A percentile compares a stretch with the other conserved stretches of the same genome.
Conservation (phyloP, 306 rosid genomes). For the Myrica gale region DNA sequence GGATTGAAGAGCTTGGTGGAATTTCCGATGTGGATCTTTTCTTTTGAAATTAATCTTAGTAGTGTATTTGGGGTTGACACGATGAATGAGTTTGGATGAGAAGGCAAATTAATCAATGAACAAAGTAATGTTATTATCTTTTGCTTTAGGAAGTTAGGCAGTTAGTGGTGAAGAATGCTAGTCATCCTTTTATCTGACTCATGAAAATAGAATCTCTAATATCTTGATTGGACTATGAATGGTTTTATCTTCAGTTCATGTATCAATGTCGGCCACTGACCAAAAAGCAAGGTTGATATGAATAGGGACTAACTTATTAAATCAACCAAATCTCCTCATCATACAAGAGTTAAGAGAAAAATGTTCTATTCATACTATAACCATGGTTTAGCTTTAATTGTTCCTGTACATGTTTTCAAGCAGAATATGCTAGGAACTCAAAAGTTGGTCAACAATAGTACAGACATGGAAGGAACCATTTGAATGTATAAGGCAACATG, state of each 20-base stretch:
- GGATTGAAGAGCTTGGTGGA: conserved; percentile 62
- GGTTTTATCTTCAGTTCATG: too few species aligned
- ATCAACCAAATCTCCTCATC: too few species aligned
- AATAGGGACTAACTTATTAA: too few species aligned
- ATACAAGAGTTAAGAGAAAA: too few species aligned
- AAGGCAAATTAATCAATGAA: background rate
- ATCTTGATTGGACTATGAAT: too few species aligned
- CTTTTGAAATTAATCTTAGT: conserved; percentile 29
- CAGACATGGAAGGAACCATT: background rate
- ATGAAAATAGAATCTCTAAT: too few species aligned
- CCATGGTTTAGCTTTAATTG: too few species aligned
- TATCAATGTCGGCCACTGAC: too few species aligned
- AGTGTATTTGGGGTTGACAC: background rate
- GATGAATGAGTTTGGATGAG: background rate
- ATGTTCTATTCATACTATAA: too few species aligned
- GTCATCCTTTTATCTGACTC: background rate
- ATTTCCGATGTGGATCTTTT: conserved; percentile 47
- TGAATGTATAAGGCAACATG: background rate
- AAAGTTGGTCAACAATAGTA: background rate
- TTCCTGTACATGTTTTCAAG: too few species aligned
- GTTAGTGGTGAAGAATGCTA: background rate
- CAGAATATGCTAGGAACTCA: background rate
- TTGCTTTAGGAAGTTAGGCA: background rate
- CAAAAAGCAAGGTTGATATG: too few species aligned
- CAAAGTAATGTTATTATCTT: background rate